phyloP scores from a whole-genome alignment of 768 basidiomycete genomes.

The Termitomyces sp. region DNA sequence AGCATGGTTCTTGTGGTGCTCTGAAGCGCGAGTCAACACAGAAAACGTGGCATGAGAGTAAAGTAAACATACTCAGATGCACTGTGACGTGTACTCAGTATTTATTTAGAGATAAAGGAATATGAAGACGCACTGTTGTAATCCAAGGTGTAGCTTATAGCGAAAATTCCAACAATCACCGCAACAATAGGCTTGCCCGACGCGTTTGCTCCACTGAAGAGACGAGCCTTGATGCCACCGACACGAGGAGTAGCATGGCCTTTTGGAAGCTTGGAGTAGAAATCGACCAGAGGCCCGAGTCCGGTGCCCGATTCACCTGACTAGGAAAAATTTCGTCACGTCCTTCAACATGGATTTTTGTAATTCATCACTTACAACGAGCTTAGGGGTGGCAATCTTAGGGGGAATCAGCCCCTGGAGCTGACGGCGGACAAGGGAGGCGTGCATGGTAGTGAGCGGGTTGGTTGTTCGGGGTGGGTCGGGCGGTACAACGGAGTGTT shows the following conservation, averaged over 20 bases:
- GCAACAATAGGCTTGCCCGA: conserved; percentile 64
- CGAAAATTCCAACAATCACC: conserved; percentile 64
- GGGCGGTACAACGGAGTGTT: conserved; percentile 4
- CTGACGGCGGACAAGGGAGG: conserved; percentile 80
- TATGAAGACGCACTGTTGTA: conserved; percentile 71
- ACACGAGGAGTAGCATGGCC: conserved; percentile 63
- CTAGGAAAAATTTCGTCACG: conserved; percentile 33
- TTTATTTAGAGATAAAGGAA: conserved; percentile 4
- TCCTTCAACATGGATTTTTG: not conserved
- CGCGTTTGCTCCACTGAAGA: conserved; percentile 85
- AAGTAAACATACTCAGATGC: conserved; percentile 69
- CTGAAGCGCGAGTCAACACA: conserved; percentile 36
- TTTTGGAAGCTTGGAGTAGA: conserved; percentile 97
- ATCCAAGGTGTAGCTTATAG: conserved; percentile 82
- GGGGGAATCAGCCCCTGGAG: conserved; percentile 87
- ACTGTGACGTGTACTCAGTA: conserved; percentile 37
- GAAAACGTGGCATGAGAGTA: not conserved
- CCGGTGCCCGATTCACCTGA: conserved; percentile 79
- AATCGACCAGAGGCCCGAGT: conserved; percentile 83
- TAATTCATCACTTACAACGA: conserved; percentile 58
- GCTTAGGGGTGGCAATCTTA: conserved; percentile 89
- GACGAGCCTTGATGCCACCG: conserved; percentile 73
- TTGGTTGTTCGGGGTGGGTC: conserved; percentile 20
- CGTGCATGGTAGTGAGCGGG: conserved; percentile 56
- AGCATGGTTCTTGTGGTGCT: conserved; percentile 90